A percentile compares a stretch with the other conserved stretches of the same genome.
Conservation (phyloP, 257 asterid genomes). For the Solanum tarijense region DNA sequence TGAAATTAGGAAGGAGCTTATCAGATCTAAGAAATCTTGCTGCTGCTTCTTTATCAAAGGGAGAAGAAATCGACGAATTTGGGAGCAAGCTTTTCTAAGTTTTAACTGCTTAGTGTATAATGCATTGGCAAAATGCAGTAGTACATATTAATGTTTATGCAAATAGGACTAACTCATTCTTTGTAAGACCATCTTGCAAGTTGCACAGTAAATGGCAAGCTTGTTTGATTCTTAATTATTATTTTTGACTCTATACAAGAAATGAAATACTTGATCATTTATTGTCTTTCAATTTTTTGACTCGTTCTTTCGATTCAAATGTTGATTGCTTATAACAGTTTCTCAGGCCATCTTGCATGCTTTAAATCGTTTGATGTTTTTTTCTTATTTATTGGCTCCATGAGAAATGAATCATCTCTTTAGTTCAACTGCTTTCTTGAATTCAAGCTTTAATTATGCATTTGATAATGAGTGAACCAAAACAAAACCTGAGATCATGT, state of each 20-base stretch:
- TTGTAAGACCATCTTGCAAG: background rate
- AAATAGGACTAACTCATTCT: background rate
- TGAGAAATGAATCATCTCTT: background rate
- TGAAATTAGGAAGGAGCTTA: constrained; percentile 65
- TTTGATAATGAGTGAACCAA: background rate
- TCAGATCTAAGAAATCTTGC: constrained; percentile 52
- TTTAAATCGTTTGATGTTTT: background rate
- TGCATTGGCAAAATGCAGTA: background rate
- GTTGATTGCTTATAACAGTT: background rate
- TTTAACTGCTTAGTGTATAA: background rate
- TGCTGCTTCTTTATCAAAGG: constrained; percentile 8
- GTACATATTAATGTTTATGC: background rate
- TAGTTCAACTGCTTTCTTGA: background rate
- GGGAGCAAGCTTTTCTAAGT: constrained; percentile 61
- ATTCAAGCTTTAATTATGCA: background rate
- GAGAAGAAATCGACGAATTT: constrained; percentile 24
- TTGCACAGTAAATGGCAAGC: background rate
- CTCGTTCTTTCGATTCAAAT: background rate
- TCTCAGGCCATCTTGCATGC: background rate
- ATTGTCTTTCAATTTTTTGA: background rate
- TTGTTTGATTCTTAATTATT: background rate
- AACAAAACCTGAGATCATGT: background rate
- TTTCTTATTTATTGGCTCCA: background rate
- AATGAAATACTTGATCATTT: background rate
- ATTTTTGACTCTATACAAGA: background rate